A percentile compares a stretch with the other conserved stretches of the same genome.
Evolutionary conservation across 495 filamentous ascomycete species (phyloP).

Genomic region (Staphylotrichum tortipilum): DNA sequence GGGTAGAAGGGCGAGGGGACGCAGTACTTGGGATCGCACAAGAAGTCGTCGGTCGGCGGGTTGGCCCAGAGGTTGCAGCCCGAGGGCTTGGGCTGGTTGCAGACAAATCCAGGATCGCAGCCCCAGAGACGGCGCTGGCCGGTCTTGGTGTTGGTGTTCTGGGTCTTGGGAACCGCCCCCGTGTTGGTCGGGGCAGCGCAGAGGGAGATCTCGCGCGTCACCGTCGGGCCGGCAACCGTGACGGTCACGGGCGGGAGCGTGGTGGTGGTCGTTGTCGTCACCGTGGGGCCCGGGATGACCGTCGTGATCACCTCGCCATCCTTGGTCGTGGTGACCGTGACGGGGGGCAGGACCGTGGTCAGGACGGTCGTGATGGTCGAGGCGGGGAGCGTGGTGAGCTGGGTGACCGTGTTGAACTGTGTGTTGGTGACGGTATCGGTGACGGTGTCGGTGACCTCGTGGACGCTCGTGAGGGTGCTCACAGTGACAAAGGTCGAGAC

Average conservation of each 20-base stretch:
- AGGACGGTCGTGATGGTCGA: constrained; percentile 3
- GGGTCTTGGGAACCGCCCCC: neutral
- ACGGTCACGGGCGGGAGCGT: constrained; percentile 15
- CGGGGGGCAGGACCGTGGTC: constrained; percentile 12
- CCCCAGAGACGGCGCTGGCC: constrained; percentile 44
- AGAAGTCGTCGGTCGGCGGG: constrained; percentile 43
- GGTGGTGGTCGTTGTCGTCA: constrained; percentile 15
- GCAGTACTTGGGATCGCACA: constrained; percentile 50
- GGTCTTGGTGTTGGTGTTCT: constrained; percentile 10
- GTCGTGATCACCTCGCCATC: constrained; percentile 21
- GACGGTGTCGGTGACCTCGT: constrained; percentile 8
- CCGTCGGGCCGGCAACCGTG: constrained; percentile 13
- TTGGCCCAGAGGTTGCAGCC: constrained; percentile 48
- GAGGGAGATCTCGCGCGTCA: constrained; percentile 26
- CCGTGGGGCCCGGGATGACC: constrained; percentile 21
- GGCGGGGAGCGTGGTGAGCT: constrained; percentile 4
- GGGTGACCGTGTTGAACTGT: constrained; percentile 2
- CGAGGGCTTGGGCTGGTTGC: constrained; percentile 38
- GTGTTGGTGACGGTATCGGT: constrained; percentile 4
- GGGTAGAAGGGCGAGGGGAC: constrained; percentile 34
- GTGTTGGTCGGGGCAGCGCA: constrained; percentile 24
- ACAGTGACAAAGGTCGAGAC: constrained; percentile 19
- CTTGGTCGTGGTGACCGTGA: constrained; percentile 8
- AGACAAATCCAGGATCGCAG: constrained; percentile 55
- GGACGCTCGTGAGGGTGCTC: constrained; percentile 20